phyloP scores from a whole-genome alignment of 257 asterid species.

The Parsonsia alboflavescens region DNA sequence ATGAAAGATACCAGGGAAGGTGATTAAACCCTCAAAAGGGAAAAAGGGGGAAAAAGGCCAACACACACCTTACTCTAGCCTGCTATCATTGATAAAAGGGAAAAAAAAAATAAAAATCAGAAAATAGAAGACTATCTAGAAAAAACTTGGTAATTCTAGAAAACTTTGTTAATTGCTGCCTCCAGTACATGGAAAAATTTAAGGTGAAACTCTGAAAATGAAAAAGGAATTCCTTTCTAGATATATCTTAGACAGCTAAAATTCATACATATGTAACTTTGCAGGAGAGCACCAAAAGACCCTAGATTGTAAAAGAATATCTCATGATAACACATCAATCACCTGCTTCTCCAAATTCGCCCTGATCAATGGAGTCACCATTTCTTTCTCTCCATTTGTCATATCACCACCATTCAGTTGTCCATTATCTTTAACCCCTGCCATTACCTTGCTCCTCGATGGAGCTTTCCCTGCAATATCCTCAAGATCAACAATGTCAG shows the following conservation, averaged over 20 bases:
- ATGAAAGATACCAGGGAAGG: neutral
- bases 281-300: neutral
- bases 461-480: constrained; percentile 93
- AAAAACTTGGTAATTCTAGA: neutral
- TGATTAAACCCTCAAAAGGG: neutral
- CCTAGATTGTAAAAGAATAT: neutral
- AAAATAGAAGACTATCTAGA: neutral
- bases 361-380: constrained; percentile 84
- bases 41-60: neutral
- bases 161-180: neutral
- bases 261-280: neutral
- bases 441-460: constrained; percentile 50
- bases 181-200: neutral
- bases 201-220: neutral
- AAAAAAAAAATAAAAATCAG: neutral
- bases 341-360: constrained; percentile 95
- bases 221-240: neutral
- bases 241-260: neutral
- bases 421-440: constrained; percentile 48
- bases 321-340: neutral
- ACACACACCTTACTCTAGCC: neutral
- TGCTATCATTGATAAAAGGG: neutral
- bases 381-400: constrained; percentile 68
- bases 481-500: constrained; percentile 81
- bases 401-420: constrained; percentile 53